Base-by-base conservation (phyloP, 2,329 filamentous ascomycete genomes). In the Exserohilum rostratum region DNA sequence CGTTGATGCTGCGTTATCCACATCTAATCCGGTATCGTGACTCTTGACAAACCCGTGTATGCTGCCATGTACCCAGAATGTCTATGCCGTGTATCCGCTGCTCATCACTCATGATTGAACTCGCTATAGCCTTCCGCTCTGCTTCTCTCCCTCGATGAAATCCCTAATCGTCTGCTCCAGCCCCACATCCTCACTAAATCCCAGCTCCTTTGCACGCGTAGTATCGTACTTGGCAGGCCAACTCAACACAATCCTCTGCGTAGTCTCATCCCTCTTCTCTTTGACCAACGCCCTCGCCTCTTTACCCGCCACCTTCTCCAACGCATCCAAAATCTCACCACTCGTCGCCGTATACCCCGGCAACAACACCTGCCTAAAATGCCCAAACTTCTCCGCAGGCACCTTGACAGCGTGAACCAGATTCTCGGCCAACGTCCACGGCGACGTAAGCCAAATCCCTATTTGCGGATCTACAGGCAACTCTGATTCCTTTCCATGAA, bases 171-270 rank as follows among this genome's bases (percentile, higher is more conserved):
- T 79, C 56, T 75, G 73, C 63, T 78, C 75, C 48, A 83, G 74
- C n/a, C 69, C 71, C 5, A 77, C 76, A 69, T 86, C 84, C 1
- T 74, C 72, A 45, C 73, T 66, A 57, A 85, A 78, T 0, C 84
- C 84, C 48, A 89, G 68, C 7, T 74, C 70, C 54, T 79, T 76
- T 3, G 86, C 87, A 57, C 82, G 80, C 1, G 74, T 85, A 68
- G 57, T 83, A 68, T 85, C 82, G 61, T 85, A 85, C 31, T 78
- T 78, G 1, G 79, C 80, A 1, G 83, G 82, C 83, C 83, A 86
- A 30, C 80, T 83, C 25, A 82, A 75, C 45, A 86, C 69, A 64
- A 86, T 85, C 27, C 77, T 77, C 56, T 82, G 77, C 25, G 83
- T 77, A 33, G 76, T 76, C 37, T 78, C 73, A 58, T 82, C 81